These are phyloP conservation scores for Ramicandelaber brevisporus DNA, from an alignment of 192 early-diverging fungal species.

Conservation along the genomic window DNA sequence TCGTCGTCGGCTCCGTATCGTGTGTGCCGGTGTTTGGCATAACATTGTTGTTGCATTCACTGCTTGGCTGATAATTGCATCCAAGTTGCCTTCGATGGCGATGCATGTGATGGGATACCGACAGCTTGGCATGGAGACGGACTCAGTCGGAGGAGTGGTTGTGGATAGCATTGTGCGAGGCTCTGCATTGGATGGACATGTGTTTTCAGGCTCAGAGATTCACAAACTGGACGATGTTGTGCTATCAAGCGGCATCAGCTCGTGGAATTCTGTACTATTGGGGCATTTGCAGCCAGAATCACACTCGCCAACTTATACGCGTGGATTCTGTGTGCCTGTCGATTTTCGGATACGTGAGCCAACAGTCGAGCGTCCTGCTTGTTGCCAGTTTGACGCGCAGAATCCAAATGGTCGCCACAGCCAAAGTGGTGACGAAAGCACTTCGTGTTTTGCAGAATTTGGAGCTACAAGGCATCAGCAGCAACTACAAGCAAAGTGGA, in stretches of 20 bases:
- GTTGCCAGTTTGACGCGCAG: too few species aligned
- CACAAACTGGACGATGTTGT: conserved; percentile 9
- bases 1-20: conserved; percentile 5
- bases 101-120: conserved; percentile 3
- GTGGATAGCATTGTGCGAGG: conserved; percentile 4
- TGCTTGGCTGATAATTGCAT: conserved; percentile 7
- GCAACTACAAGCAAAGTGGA: too few species aligned
- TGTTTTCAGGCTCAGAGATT: conserved; percentile 7
- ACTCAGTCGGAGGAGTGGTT: conserved; percentile 5
- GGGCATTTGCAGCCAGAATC: conserved; percentile 9
- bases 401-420: too few species aligned
- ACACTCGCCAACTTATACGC: too few species aligned
- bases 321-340: too few species aligned
- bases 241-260: not conserved
- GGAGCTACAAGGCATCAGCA: too few species aligned
- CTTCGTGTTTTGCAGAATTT: too few species aligned
- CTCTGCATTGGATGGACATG: conserved; percentile 8
- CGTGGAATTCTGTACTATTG: conserved; percentile 1
- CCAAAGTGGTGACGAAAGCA: too few species aligned
- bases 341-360: too few species aligned
- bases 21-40: conserved; percentile 16
- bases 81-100: conserved; percentile 5
- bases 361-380: too few species aligned
- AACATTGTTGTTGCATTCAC: conserved; percentile 7
- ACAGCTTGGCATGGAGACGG: too few species aligned